Conservation (phyloP, 257 asterid genomes). For the Solanum chmielewskii region DNA sequence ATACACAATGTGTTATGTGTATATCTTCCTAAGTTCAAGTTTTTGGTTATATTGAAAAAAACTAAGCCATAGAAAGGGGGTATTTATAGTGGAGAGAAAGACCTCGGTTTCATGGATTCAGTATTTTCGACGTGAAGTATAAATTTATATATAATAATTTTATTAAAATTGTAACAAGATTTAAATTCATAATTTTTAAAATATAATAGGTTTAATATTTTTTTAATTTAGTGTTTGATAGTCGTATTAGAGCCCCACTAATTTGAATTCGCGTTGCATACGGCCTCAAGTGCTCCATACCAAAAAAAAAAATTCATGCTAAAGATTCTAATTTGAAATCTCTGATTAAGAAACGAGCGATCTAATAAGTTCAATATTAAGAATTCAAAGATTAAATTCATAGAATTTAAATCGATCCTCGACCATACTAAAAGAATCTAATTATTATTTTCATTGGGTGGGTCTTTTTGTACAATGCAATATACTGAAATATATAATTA, state of each 20-base stretch:
- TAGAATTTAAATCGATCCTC: neutral
- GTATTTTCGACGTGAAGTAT: neutral
- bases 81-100: neutral
- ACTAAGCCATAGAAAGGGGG: neutral
- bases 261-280: fast-evolving
- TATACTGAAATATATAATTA: neutral
- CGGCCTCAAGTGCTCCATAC: neutral
- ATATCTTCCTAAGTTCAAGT: neutral
- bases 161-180: neutral
- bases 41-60: neutral
- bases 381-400: neutral
- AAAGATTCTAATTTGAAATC: fast-evolving
- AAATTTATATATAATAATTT: neutral
- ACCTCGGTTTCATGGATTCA: fast-evolving
- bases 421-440: neutral
- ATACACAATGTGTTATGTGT: neutral
- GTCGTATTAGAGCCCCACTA: fast-evolving
- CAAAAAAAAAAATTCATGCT: fast-evolving
- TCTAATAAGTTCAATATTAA: neutral
- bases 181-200: neutral
- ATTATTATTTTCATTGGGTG: neutral
- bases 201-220: neutral
- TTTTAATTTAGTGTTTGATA: too few relatives aligned
- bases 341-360: fast-evolving
- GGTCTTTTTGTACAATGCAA: neutral